Evolutionary conservation across 495 filamentous ascomycete genomes (phyloP), one percentile per base, ranked within the genome.

Genomic region (Aspergillus bridgeri): DNA sequence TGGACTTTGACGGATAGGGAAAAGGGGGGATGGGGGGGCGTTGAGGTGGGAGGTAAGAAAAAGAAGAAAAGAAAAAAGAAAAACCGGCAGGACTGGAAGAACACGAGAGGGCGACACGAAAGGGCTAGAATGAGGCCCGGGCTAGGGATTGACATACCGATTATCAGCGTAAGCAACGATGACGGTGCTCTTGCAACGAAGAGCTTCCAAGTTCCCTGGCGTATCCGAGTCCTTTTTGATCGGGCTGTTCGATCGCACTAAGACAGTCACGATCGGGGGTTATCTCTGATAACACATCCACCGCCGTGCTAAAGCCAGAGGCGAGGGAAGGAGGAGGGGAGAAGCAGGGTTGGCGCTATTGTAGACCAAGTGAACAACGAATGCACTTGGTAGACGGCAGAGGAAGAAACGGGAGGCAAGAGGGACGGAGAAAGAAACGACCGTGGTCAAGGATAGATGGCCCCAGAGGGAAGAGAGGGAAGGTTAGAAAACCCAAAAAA

Each of bases 211-310:
- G 33, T 15, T 38, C 33, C 33, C 33, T 38, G 13, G 13, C 33
- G 27, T 19, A 42, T 7, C 33, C 48, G 20, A 52, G 29, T 15
- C 29, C 22, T 18, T 52, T 20, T 42, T 38, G 44, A 20, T 47
- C 44, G 44, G 44, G 19, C 19, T 45, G 42, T 11, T 22, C 15
- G 38, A 43, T n/a, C 20, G 21, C 42, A 17, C 42, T 46, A 9
- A n/a, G 43, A 17, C 6, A 13, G 59, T 62, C 57, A 54, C 51
- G 62, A 65, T 64, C 57, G 58, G 57, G 46, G 46, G 56, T 66
- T 58, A 66, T 67, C 64, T 46, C 20, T 43, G 62, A 63, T 54
- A 50, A 64, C 55, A 51, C 59, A 53, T 57, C 60, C 46, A 13
- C 23, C 19, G 42, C 18, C 21, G 22, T 6, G 43, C 24, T 13